phyloP scores from a whole-genome alignment of 148 eudicot genomes.

The Silene uniflora region DNA sequence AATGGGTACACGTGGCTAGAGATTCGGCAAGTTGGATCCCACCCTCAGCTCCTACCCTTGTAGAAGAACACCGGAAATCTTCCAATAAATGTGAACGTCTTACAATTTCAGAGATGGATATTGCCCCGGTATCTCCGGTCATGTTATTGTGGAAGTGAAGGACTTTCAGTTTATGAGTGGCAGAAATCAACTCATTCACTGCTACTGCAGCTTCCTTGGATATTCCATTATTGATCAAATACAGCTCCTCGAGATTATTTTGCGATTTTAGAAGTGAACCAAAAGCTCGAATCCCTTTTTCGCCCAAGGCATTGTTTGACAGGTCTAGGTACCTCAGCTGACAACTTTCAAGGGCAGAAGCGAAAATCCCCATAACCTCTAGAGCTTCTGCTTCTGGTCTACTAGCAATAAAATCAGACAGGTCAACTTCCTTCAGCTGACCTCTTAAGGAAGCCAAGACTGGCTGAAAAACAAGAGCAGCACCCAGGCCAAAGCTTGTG shows the following conservation, averaged over 20 bases:
- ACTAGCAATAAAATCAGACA: constrained; percentile 68
- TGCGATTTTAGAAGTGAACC: constrained; percentile 52
- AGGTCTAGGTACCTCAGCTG: constrained; percentile 46
- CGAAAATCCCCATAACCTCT: constrained; percentile 62
- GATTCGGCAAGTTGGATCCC: constrained; percentile 56
- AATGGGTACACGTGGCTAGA: constrained; percentile 29
- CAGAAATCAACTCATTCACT: constrained; percentile 49
- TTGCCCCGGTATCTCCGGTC: constrained; percentile 69
- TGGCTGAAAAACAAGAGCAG: constrained; percentile 57
- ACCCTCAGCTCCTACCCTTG: constrained; percentile 60
- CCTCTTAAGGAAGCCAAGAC: constrained; percentile 45
- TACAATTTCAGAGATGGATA: constrained; percentile 49
- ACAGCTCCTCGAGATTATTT: constrained; percentile 62
- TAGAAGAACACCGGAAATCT: constrained; percentile 61
- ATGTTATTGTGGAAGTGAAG: constrained; percentile 71
- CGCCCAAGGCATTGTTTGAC: constrained; percentile 78
- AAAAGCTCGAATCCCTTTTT: constrained; percentile 72
- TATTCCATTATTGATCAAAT: constrained; percentile 61
- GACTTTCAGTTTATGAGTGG: constrained; percentile 43
- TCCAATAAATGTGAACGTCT: constrained; percentile 47
- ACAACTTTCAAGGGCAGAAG: constrained; percentile 54
- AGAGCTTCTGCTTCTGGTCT: constrained; percentile 69
- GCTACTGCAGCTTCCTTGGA: constrained; percentile 71
- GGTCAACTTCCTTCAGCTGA: constrained; percentile 56
- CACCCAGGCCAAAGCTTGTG: constrained; percentile 63